A percentile compares a stretch with the other conserved stretches of the same genome.
phyloP scores from a whole-genome alignment of 1,284 basidiomycete species.

The Ustanciosporium gigantosporum region DNA sequence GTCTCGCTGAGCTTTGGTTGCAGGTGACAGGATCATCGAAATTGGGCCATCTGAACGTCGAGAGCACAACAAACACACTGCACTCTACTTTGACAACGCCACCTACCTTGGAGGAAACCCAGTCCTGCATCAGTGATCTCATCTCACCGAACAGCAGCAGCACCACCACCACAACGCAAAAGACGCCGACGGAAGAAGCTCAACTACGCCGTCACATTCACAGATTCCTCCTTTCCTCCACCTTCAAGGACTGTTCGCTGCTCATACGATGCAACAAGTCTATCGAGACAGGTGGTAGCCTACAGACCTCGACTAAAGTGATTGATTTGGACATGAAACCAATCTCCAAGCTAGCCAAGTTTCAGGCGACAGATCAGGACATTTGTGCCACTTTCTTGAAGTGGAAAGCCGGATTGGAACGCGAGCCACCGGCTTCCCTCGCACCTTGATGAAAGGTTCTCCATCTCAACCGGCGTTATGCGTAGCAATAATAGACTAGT shows the following conservation, averaged over 20 bases:
- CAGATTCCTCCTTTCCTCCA: slow-evolving; percentile 82
- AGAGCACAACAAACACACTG: no score
- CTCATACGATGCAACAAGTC: slow-evolving; percentile 66
- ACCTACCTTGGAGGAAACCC: neutral
- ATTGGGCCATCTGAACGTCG: slow-evolving; percentile 10
- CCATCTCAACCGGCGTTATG: no score
- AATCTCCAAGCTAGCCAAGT: slow-evolving; percentile 70
- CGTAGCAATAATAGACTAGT: no score
- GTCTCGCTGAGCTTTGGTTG: slow-evolving; percentile 63
- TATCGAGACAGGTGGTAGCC: neutral
- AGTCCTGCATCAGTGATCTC: neutral
- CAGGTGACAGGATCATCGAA: slow-evolving; percentile 9
- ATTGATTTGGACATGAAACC: slow-evolving; percentile 85
- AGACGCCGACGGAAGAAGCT: neutral
- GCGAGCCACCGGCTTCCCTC: neutral
- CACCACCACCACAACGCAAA: neutral
- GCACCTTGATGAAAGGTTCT: no score
- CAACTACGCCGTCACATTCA: slow-evolving; percentile 68
- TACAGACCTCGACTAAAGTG: slow-evolving; percentile 7
- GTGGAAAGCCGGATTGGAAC: slow-evolving; percentile 7
- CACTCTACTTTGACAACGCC: neutral
- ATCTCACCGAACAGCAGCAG: no score
- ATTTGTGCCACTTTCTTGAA: slow-evolving; percentile 14
- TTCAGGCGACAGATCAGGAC: slow-evolving; percentile 72
- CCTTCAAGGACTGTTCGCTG: slow-evolving; percentile 93